Percentiles rank a stretch among this genome's conserved stretches.
These are phyloP conservation scores for Rasamsonia emersonii DNA, from an alignment of 2,329 filamentous ascomycete genomes.

Conservation along the genomic window DNA sequence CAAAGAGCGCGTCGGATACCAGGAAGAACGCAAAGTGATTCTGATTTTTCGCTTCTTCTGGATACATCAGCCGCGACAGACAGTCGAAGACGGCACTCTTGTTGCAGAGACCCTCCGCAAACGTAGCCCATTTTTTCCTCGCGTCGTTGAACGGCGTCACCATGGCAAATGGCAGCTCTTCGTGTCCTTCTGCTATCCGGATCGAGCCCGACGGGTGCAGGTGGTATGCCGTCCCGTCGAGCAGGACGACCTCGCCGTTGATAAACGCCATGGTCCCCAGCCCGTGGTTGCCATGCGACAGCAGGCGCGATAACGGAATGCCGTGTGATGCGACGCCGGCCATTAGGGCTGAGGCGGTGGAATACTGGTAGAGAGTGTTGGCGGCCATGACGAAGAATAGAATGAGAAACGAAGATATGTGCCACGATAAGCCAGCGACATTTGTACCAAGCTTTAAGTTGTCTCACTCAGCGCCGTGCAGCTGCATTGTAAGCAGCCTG, in stretches of 20 bases:
- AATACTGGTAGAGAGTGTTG: constrained; percentile 9
- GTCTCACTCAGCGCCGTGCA: no score
- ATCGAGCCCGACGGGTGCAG: constrained; percentile 4
- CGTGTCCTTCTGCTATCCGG: constrained; percentile 5
- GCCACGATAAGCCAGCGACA: no score
- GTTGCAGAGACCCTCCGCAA: no score
- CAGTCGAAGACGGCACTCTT: no score
- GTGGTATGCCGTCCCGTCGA: constrained; percentile 7
- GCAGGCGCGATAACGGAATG: constrained; percentile 6
- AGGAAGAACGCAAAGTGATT: constrained; percentile 8
- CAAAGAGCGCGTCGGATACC: constrained; percentile 3
- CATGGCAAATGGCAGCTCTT: constrained; percentile 9
- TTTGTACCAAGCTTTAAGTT: no score
- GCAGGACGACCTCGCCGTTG: constrained; percentile 9
- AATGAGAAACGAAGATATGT: background rate
- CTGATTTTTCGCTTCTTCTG: no score
- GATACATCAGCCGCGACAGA: no score
- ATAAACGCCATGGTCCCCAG: constrained; percentile 9
- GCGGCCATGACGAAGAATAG: constrained; percentile 4
- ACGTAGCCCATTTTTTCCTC: constrained; percentile 5
- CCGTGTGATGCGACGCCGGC: constrained; percentile 7
- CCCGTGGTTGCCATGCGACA: constrained; percentile 6
- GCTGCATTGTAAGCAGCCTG: no score
- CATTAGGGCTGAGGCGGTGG: constrained; percentile 9
- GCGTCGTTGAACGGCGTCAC: constrained; percentile 6